Percentiles rank a stretch among this genome's conserved stretches.
Conservation (phyloP, 768 basidiomycete species). For the Phylloporus sp. region DNA sequence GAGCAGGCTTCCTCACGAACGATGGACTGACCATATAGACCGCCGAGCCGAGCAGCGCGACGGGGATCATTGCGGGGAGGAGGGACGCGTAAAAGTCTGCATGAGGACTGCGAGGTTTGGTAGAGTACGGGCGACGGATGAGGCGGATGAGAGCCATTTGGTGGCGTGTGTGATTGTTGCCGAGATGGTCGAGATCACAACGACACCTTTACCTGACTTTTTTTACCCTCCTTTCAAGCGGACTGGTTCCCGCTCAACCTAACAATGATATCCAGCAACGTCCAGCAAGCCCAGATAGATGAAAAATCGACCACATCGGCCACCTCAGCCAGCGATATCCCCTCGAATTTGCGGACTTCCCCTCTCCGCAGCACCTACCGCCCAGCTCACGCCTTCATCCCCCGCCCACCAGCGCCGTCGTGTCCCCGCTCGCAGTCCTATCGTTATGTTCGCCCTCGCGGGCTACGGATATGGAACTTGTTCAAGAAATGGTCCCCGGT, state of each 20-base stretch:
- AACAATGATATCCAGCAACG: neutral
- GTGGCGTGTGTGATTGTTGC: constrained; percentile 11
- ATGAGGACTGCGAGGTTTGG: constrained; percentile 42
- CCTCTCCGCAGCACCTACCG: constrained; percentile 14
- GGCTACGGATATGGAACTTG: constrained; percentile 53
- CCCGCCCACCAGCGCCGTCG: constrained; percentile 14
- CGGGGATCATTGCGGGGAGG: constrained; percentile 73
- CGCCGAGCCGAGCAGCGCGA: constrained; percentile 73
- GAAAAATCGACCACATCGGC: constrained; percentile 18
- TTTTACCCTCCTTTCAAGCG: neutral
- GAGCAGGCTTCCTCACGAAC: constrained; percentile 9
- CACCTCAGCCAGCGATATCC: constrained; percentile 16
- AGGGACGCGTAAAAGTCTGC: constrained; percentile 65
- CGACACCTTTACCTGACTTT: neutral
- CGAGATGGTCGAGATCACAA: constrained; percentile 13
- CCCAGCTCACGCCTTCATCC: constrained; percentile 18
- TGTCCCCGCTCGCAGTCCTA: constrained; percentile 19
- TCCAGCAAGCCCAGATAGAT: constrained; percentile 14
- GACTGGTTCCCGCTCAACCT: neutral
- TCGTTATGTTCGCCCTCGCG: constrained; percentile 43
- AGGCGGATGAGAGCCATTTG: constrained; percentile 1
- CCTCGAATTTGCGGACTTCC: constrained; percentile 10
- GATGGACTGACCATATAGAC: constrained; percentile 60
- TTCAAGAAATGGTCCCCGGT: constrained; percentile 75
- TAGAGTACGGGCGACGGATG: constrained; percentile 7